A percentile compares a stretch with the other conserved stretches of the same genome.
phyloP scores from a whole-genome alignment of 1,284 basidiomycete genomes.

The Abortiporus biennis region DNA sequence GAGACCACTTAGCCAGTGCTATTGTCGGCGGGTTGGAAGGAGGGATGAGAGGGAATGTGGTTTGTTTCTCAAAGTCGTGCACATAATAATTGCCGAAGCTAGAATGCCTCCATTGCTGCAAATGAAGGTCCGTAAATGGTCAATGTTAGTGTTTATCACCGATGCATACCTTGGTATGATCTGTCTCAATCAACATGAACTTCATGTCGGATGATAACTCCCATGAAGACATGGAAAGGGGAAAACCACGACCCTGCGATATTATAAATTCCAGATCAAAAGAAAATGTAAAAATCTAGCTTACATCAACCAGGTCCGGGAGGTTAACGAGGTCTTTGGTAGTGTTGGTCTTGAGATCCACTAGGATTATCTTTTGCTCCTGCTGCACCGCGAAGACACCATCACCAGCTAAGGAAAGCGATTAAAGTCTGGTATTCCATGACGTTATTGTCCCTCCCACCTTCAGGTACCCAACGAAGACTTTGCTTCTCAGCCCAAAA shows the following conservation, averaged over 20 bases:
- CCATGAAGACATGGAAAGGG: slow-evolving; percentile 59
- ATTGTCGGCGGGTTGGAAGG: slow-evolving; percentile 65
- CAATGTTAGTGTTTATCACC: neutral
- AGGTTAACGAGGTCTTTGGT: slow-evolving; percentile 57
- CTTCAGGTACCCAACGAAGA: slow-evolving; percentile 85
- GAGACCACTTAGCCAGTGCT: slow-evolving; percentile 81
- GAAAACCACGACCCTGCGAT: slow-evolving; percentile 49
- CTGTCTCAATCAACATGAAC: slow-evolving; percentile 75
- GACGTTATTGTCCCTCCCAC: slow-evolving; percentile 34
- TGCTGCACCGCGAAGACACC: slow-evolving; percentile 76
- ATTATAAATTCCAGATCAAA: neutral
- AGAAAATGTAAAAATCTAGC: slow-evolving; percentile 15
- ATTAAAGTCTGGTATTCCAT: neutral
- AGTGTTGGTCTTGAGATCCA: slow-evolving; percentile 72
- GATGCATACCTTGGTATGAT: slow-evolving; percentile 64
- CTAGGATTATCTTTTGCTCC: slow-evolving; percentile 64
- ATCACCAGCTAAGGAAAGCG: slow-evolving; percentile 63
- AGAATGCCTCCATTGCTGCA: slow-evolving; percentile 91
- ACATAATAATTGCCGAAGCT: slow-evolving; percentile 87
- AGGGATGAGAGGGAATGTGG: slow-evolving; percentile 64
- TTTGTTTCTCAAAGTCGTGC: slow-evolving; percentile 53
- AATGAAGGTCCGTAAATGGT: slow-evolving; percentile 3
- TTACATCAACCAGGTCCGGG: slow-evolving; percentile 58
- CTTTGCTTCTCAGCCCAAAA: slow-evolving; percentile 45
- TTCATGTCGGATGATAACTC: slow-evolving; percentile 84